These are phyloP conservation scores for Saccharomyces eubayanus DNA, from an alignment of 805 yeast genomes.

Conservation along the genomic window DNA sequence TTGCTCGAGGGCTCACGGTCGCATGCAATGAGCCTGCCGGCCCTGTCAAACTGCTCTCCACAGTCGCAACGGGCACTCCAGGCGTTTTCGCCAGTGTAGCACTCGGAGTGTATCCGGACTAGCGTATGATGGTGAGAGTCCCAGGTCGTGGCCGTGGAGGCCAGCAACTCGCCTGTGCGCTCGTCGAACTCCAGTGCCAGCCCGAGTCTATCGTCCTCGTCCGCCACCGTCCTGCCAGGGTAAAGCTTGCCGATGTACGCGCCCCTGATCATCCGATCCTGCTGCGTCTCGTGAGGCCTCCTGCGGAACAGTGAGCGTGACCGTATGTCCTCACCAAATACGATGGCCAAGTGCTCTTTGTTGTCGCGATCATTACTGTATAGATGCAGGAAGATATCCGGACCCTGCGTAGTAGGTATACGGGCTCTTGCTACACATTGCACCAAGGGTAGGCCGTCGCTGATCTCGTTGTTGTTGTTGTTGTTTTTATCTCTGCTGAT, in stretches of 20 bases:
- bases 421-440: constrained; percentile 89
- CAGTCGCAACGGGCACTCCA: constrained; percentile 99
- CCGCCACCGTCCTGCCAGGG: constrained; percentile 78
- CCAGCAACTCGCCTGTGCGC: constrained; percentile 29
- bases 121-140: constrained; percentile 37
- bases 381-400: constrained; percentile 85
- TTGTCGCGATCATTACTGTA: constrained; percentile 79
- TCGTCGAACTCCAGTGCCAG: constrained; percentile 36
- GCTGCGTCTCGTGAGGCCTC: constrained; percentile 68
- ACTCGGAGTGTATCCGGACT: constrained; percentile 91
- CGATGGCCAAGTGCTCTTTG: constrained; percentile 95
- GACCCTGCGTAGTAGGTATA: constrained; percentile 91
- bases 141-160: constrained; percentile 21
- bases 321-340: constrained; percentile 86
- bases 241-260: constrained; percentile 85
- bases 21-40: constrained; percentile 72
- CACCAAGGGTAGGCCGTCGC: constrained; percentile 55
- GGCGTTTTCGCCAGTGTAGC: constrained; percentile 98
- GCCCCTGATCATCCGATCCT: constrained; percentile 96
- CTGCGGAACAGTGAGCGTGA: constrained; percentile 60
- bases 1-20: constrained; percentile 22
- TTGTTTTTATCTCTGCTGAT: neutral
- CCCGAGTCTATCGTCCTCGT: constrained; percentile 42
- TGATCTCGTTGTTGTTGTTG: neutral
- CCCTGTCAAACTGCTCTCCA: constrained; percentile 98